Evolutionary conservation across 768 basidiomycete species (phyloP).

Genomic region (Russula emetica): DNA sequence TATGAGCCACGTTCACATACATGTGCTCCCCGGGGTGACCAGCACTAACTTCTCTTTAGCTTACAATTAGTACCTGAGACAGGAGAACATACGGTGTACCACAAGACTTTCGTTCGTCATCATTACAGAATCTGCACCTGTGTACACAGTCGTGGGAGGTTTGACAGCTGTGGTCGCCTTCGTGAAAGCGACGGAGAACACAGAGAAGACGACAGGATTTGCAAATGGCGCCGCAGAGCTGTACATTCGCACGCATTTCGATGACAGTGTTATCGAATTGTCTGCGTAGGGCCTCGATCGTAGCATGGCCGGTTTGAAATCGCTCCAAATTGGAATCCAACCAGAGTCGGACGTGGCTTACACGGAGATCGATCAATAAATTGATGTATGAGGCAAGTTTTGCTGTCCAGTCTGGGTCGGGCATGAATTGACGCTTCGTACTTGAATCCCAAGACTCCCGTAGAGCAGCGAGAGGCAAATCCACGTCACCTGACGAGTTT

Average conservation of each 20-base stretch:
- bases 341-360: conserved; percentile 50
- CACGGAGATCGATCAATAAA: conserved; percentile 39
- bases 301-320: conserved; percentile 44
- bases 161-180: conserved; percentile 45
- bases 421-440: conserved; percentile 34
- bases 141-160: conserved; percentile 47
- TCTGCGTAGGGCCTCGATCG: conserved; percentile 45
- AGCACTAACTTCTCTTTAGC: conserved; percentile 37
- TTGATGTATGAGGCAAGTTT: conserved; percentile 41
- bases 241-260: conserved; percentile 44
- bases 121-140: conserved; percentile 42
- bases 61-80: too few species aligned
- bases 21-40: conserved; percentile 55
- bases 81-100: conserved; percentile 42
- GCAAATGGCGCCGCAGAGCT: conserved; percentile 50
- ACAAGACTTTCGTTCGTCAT: conserved; percentile 38
- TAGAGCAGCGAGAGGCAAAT: conserved; percentile 30
- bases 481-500: conserved; percentile 29
- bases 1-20: conserved; percentile 34
- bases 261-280: conserved; percentile 43
- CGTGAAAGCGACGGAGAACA: conserved; percentile 44
- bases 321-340: conserved; percentile 45
- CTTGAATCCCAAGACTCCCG: conserved; percentile 35
- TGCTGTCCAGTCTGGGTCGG: conserved; percentile 43
- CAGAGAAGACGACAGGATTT: conserved; percentile 47